These are phyloP conservation scores for Silybum marianum DNA, from an alignment of 129 eudicot genomes.

Conservation along the genomic window DNA sequence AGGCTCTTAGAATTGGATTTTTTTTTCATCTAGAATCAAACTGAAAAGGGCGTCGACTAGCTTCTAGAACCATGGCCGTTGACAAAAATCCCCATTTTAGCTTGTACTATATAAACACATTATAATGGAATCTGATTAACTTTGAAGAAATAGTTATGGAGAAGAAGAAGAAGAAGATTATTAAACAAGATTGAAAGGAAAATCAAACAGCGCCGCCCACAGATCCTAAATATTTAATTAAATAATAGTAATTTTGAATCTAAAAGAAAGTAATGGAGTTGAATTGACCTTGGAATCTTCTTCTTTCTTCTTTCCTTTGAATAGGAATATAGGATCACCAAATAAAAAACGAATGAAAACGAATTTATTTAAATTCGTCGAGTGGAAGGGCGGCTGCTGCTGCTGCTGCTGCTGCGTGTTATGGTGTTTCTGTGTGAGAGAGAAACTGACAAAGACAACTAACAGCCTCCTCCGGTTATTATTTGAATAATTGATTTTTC, in stretches of 20 bases:
- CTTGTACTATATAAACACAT: constrained; percentile 28
- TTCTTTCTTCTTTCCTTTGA: background rate
- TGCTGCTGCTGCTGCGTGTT: constrained; percentile 25
- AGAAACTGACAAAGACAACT: background rate
- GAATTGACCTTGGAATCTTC: constrained; percentile 19
- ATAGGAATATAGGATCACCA: background rate
- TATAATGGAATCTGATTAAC: constrained; percentile 6
- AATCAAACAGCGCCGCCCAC: constrained; percentile 29
- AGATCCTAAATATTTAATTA: constrained; percentile 18
- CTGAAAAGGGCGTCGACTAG: constrained; percentile 24
- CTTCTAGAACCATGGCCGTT: constrained; percentile 34
- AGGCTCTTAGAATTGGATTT: background rate
- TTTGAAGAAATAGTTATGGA: background rate
- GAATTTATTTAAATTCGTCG: constrained; percentile 18
- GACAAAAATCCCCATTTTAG: constrained; percentile 25
- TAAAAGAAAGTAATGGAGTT: constrained; percentile 12
- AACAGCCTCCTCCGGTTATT: background rate
- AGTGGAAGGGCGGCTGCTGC: constrained; percentile 10
- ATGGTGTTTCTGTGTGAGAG: constrained; percentile 22
- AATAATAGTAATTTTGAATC: constrained; percentile 3
- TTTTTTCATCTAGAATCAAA: constrained; percentile 3
- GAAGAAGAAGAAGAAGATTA: background rate
- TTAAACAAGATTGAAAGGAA: background rate
- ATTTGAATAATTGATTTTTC: too few species aligned
- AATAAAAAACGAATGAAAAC: constrained; percentile 1